Base-by-base conservation (phyloP, 2,329 filamentous ascomycete genomes). In the Penicillium sp. region DNA sequence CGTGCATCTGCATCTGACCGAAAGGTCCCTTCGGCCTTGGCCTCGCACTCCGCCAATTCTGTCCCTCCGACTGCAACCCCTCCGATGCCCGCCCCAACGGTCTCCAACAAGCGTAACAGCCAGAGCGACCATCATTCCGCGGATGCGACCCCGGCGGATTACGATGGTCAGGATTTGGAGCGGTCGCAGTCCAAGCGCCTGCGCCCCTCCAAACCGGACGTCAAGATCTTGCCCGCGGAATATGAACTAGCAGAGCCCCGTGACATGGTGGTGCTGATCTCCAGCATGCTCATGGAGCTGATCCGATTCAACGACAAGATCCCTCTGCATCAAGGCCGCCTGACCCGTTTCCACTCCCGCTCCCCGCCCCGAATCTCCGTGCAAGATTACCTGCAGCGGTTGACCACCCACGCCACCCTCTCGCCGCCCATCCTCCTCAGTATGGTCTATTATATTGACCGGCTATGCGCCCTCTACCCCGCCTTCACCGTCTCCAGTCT, bases 391-490 rank as follows among this genome's bases (percentile, higher is more conserved):
- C 83, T 99, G 34, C 89, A 94, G 67, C 88, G 94, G 59, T 81
- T 99, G 54, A 94, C 95, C 22, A 91, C 92, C 55, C 94, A 99
- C 71, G 94, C 94, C 24, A 97, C 93, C 0, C 81, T 99, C 3
- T 92, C 91, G 6, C 92, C 94, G 11, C 93, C 94, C 0, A 88
- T 99, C 47, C 81, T 99, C n/a, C 84, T 99, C 34, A 94, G 92
- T 64, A 97, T 99, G 91, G 94, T 99, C 53, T 99, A 95, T 71
- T 99, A 97, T 68, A 97, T 99, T 67, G 94, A 99, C 75, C 88
- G 92, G 31, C 82, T 99, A 21, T 99, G 93, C 74, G 88, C 90
- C 10, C 80, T 96, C 55, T 99, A 97, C 71, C 89, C 90, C 3
- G 89, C 93, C 44, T 99, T 99, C 72, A 97, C 92, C 27, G 95